Conservation (phyloP, 108 stramenopile species). For the Skeletonema marinoi region DNA sequence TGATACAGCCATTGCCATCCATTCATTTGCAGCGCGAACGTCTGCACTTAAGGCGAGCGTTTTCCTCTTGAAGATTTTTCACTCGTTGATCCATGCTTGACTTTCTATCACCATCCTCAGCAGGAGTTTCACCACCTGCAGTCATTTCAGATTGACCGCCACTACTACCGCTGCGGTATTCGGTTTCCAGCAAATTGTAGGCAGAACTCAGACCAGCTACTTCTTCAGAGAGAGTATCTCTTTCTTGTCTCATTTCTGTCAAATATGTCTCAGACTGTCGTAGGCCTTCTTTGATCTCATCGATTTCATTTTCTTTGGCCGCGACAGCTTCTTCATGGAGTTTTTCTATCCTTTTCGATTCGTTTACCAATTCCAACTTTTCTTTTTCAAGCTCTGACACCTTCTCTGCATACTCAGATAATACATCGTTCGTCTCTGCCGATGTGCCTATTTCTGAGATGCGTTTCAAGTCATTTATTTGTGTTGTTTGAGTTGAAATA, state of each 20-base stretch:
- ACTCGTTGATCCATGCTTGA: slow-evolving; percentile 31
- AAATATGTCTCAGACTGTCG: slow-evolving; percentile 11
- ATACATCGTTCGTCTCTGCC: slow-evolving; percentile 65
- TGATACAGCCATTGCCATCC: slow-evolving; percentile 87
- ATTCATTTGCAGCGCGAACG: slow-evolving; percentile 72
- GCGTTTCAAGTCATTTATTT: slow-evolving; percentile 63
- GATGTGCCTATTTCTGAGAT: slow-evolving; percentile 63
- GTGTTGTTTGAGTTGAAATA: slow-evolving; percentile 32
- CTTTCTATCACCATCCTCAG: slow-evolving; percentile 22
- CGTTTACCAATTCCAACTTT: slow-evolving; percentile 43
- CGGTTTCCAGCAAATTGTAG: slow-evolving; percentile 71
- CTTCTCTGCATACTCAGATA: slow-evolving; percentile 64
- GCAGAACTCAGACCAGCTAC: slow-evolving; percentile 73
- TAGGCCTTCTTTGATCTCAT: slow-evolving; percentile 42
- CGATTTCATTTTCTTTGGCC: slow-evolving; percentile 40
- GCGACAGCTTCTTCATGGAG: slow-evolving; percentile 40
- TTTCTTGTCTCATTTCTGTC: slow-evolving; percentile 45
- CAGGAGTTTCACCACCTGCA: slow-evolving; percentile 30
- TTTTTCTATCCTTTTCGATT: slow-evolving; percentile 36
- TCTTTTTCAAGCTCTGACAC: slow-evolving; percentile 57
- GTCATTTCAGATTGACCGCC: slow-evolving; percentile 34
- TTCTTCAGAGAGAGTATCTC: slow-evolving; percentile 63
- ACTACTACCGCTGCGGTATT: slow-evolving; percentile 48
- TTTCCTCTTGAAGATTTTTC: slow-evolving; percentile 61
- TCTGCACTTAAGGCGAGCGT: slow-evolving; percentile 62